Evolutionary conservation across 306 rosid species (phyloP), one percentile per base, ranked within the genome.

Genomic region (Quercus bicolor): DNA sequence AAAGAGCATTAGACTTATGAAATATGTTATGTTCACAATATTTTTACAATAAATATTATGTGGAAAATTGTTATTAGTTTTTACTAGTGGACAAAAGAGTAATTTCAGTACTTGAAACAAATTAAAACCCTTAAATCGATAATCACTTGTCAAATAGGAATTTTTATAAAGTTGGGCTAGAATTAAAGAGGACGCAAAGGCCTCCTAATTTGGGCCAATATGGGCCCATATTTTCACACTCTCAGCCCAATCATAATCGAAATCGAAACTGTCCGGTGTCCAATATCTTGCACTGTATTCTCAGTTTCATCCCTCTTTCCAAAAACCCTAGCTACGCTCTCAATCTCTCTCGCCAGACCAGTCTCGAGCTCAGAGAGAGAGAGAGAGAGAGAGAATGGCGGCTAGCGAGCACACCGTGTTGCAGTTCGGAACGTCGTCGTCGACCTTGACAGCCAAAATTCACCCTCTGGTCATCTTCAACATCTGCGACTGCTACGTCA

Each of bases 391-490:
- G 45, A 37, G 76, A 84, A 94, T 94, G 98, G 97, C 97, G 81
- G 70, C 71, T 21, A 86, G 81, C 77, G 87, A 90, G 86, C 90
- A 77, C 80, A 87, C 97, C 1, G 92, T 87, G 53, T 52, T 94
- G 75, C 98, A 94, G 77, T 92, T 92, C 81, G 72, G 87, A 31
- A 82, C 87, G 11, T 87, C 93, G 19, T 88, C 97, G 2, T 75
- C 75, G 74, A 83, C 88, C 64, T 74, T 92, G 72, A 83, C 93
- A 2, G 94, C 96, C 1, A 92, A 84, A 92, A 93, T 90, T 31
- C 96, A 94, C 16, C 97, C 97, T 77, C 89, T 92, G 0, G 98
- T 94, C 21, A 70, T 94, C 64, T 92, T 92, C 88, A 94, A 92
- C 91, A 89, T 94, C 74, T 92, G 92, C 78, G 98, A 94, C 61